Evolutionary conservation across 2,329 filamentous ascomycete genomes (phyloP).

Genomic region (Teratosphaeria pseudoeucalypti): DNA sequence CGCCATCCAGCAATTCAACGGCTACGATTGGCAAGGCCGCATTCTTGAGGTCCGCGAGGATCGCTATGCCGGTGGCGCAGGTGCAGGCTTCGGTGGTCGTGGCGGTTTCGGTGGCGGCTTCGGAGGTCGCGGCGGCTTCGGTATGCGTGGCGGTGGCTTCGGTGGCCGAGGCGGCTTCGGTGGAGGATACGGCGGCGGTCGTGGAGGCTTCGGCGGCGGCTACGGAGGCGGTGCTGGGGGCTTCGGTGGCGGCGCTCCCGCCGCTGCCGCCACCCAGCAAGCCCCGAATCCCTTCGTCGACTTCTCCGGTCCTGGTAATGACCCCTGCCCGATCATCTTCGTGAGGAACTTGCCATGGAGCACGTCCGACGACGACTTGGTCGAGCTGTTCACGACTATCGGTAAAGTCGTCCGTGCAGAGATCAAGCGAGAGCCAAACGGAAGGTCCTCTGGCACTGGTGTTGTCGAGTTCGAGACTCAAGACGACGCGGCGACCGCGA

Average conservation of each 20-base stretch:
- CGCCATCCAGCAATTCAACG: conserved; percentile 95
- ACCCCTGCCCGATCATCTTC: conserved; percentile 76
- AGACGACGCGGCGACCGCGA: conserved; percentile 83
- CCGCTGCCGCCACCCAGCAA: conserved; percentile 40
- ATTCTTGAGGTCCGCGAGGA: conserved; percentile 91
- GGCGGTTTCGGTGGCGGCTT: conserved; percentile 47
- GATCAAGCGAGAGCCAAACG: conserved; percentile 96
- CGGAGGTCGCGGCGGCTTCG: conserved; percentile 43
- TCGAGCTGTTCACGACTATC: conserved; percentile 95
- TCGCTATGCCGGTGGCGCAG: conserved; percentile 61
- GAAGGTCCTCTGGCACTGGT: conserved; percentile 85
- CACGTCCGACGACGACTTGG: conserved; percentile 92
- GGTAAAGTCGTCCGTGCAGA: conserved; percentile 98
- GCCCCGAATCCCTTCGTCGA: conserved; percentile 90
- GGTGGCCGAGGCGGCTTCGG: conserved; percentile 45
- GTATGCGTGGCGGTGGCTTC: conserved; percentile 33
- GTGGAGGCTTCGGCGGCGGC: conserved; percentile 22
- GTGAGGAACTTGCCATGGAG: conserved; percentile 98
- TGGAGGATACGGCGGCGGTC: conserved; percentile 40
- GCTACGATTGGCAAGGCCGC: conserved; percentile 96
- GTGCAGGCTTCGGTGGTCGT: conserved; percentile 27
- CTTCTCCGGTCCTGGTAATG: conserved; percentile 75
- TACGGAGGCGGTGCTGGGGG: conserved; percentile 22
- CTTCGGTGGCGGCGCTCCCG: conserved; percentile 34
- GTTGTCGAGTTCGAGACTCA: conserved; percentile 86